Base-by-base conservation (phyloP, 495 filamentous ascomycete genomes). In the Rostrohypoxylon terebratum region DNA sequence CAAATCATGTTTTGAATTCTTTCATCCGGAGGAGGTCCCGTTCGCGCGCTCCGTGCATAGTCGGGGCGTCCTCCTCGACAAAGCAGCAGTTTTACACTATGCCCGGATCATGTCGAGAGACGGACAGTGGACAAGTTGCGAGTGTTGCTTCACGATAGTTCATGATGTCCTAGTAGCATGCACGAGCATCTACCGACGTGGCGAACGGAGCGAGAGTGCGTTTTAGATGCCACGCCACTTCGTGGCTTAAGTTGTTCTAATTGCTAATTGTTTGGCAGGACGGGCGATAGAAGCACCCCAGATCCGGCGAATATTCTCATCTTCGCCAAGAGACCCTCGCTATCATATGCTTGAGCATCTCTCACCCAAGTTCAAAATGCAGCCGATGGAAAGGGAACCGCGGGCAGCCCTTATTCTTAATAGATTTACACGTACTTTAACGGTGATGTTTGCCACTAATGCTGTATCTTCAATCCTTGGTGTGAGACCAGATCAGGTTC, bases 301-400 rank as follows among this genome's bases (percentile, higher is more conserved):
- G 53, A 90, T 96, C 55, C 88, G 93, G 59, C 86, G 88, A 18
- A 83, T 94, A 34, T 96, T 97, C 79, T 90, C 92, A 18, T 93
- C 91, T 25, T 94, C 92, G 3, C 93, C 92, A 10, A 84, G 88
- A 76, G 93, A 97, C 78, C 93, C 94, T 47, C 90, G 94, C 48
- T 96, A 96, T 77, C 93, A 95, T 80, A 96, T 96, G 93, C 83
- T 97, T 63, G 91, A 91, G 21, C 92, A 94, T 69, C 84, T 96
- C 21, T 96, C 94, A 23, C 83, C 88, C 55, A 95, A 94, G 77
- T 97, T 97, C 82, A 90, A 83, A 33, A 87, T 91, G 72, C 84
- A 86, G 3, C 83, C 89, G 11, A 86, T 85, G 63, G 84, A 86
- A 59, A 91, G 93, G 73, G 94, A 96, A 74, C 93, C 92, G 7